Conservation (phyloP, 1,284 basidiomycete species). For the Rugosomyces carneus region DNA sequence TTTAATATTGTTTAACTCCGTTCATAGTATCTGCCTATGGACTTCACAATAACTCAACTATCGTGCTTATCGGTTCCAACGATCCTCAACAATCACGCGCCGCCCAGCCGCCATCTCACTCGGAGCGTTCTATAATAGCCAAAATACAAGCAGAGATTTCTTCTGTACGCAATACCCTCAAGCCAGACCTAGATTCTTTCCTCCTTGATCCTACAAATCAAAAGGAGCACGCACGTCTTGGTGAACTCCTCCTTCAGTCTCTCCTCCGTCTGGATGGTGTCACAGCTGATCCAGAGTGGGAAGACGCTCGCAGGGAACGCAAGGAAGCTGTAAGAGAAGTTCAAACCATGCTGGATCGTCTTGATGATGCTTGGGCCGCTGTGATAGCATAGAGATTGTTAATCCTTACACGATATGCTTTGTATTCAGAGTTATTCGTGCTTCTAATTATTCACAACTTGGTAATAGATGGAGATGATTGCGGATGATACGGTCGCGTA, state of each 20-base stretch:
- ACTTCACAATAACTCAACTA: constrained; percentile 52
- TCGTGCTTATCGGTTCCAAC: constrained; percentile 50
- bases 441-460: constrained; percentile 22
- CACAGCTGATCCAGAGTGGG: constrained; percentile 61
- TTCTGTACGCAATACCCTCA: constrained; percentile 44
- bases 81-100: constrained; percentile 16
- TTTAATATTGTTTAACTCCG: constrained; percentile 5
- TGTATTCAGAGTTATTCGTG: background rate
- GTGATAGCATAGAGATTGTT: background rate
- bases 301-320: constrained; percentile 60
- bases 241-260: constrained; percentile 70
- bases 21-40: constrained; percentile 57
- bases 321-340: constrained; percentile 66
- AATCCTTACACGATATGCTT: too few species aligned
- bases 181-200: constrained; percentile 52
- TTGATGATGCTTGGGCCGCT: constrained; percentile 30
- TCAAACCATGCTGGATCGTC: constrained; percentile 35
- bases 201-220: constrained; percentile 31
- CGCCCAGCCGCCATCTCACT: constrained; percentile 28
- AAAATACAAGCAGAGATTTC: constrained; percentile 57
- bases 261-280: constrained; percentile 74
- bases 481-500: constrained; percentile 18
- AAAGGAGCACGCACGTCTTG: constrained; percentile 56
- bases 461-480: constrained; percentile 23
- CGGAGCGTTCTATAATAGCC: constrained; percentile 48